A percentile compares a stretch with the other conserved stretches of the same genome.
Evolutionary conservation across 2,329 filamentous ascomycete species (phyloP).

Genomic region (Ilyonectria destructans): DNA sequence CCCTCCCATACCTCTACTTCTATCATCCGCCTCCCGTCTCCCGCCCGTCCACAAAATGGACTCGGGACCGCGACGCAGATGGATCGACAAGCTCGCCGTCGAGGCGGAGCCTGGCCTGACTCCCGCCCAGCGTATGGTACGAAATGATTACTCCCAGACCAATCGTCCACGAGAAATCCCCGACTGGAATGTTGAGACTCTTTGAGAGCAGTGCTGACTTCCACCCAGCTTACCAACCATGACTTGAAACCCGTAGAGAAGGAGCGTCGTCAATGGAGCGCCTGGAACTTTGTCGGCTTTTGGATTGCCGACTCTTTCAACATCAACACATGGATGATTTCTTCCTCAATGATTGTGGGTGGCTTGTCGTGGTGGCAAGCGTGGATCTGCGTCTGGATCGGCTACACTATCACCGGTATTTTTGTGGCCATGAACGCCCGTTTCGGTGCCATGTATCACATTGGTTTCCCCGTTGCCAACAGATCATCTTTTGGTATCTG

Average conservation of each 20-base stretch:
- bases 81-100: constrained; percentile 77
- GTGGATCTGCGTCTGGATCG: constrained; percentile 90
- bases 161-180: background rate
- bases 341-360: constrained; percentile 83
- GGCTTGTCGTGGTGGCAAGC: constrained; percentile 94
- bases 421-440: constrained; percentile 87
- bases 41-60: constrained; percentile 41
- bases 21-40: background rate
- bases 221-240: constrained; percentile 79
- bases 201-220: constrained; percentile 35
- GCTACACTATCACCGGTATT: constrained; percentile 82
- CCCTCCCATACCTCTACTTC: background rate
- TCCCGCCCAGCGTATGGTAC: constrained; percentile 83
- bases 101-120: constrained; percentile 84
- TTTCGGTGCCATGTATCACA: constrained; percentile 90
- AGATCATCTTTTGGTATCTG: constrained; percentile 89
- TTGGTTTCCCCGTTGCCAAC: constrained; percentile 87
- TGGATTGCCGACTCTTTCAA: constrained; percentile 91
- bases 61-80: constrained; percentile 58
- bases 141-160: constrained; percentile 34
- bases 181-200: background rate
- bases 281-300: constrained; percentile 91
- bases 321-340: constrained; percentile 96
- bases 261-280: constrained; percentile 84
- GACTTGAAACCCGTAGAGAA: constrained; percentile 88